phyloP scores from a whole-genome alignment of 225 moss, liverwort and hornwort species.

The Physcomitrellopsis africana region DNA sequence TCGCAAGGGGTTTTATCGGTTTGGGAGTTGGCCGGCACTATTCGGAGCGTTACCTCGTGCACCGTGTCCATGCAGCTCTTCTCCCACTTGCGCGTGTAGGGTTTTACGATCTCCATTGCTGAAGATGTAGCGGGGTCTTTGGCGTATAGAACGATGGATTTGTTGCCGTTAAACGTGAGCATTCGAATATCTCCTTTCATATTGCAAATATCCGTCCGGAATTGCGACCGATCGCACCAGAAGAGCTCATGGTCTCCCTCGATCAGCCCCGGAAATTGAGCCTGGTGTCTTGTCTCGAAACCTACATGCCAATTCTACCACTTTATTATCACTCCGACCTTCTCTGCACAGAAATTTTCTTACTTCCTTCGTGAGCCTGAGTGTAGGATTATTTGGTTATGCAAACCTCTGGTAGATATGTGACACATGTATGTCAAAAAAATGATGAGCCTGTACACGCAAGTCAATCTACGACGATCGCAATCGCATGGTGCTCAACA shows the following conservation, averaged over 20 bases:
- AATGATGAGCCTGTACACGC: too few relatives aligned
- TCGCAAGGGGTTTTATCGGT: constrained; percentile 35
- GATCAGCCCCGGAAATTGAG: constrained; percentile 51
- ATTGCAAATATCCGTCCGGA: constrained; percentile 70
- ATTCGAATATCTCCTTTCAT: constrained; percentile 65
- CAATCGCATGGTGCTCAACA: too few relatives aligned
- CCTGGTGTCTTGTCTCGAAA: constrained; percentile 15
- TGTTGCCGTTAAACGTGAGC: constrained; percentile 22
- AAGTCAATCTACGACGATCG: too few relatives aligned
- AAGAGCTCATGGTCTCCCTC: constrained; percentile 41
- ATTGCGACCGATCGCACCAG: constrained; percentile 61
- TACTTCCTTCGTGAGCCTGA: neutral
- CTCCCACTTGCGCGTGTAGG: constrained; percentile 89
- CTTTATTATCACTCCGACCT: neutral
- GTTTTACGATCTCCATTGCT: constrained; percentile 47
- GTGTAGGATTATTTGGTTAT: too few relatives aligned
- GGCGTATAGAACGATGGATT: constrained; percentile 49
- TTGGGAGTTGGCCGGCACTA: constrained; percentile 12
- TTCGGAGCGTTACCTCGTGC: constrained; percentile 43
- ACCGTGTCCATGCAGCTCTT: constrained; percentile 61
- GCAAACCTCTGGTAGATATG: too few relatives aligned
- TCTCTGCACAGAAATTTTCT: neutral
- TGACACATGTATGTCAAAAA: too few relatives aligned
- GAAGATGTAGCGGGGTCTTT: constrained; percentile 32
- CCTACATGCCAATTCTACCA: constrained; percentile 15